Evolutionary conservation across 2,329 filamentous ascomycete species (phyloP).

Genomic region (Elsinoe necatrix): DNA sequence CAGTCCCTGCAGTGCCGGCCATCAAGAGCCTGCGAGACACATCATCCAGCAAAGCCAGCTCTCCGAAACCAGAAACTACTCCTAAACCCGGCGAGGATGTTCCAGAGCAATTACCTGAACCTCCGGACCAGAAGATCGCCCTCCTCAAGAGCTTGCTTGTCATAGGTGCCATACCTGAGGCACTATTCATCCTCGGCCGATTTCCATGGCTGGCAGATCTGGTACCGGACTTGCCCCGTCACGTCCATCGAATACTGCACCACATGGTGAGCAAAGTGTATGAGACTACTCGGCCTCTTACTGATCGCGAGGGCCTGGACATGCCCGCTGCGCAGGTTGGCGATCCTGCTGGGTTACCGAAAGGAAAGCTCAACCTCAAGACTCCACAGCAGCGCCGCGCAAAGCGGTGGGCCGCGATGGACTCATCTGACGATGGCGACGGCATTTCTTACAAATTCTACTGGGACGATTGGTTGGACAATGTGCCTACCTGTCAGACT

Average conservation of each 20-base stretch:
- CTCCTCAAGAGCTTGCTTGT: conserved; percentile 78
- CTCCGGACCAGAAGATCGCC: conserved; percentile 77
- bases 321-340: conserved; percentile 43
- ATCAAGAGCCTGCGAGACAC: conserved; percentile 39
- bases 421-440: conserved; percentile 65
- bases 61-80: conserved; percentile 35
- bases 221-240: conserved; percentile 70
- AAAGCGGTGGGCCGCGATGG: conserved; percentile 76
- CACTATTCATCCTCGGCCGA: conserved; percentile 81
- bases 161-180: conserved; percentile 86
- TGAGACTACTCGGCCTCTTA: conserved; percentile 41
- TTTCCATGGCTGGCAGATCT: conserved; percentile 88
- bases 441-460: conserved; percentile 81
- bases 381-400: conserved; percentile 55
- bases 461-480: conserved; percentile 95
- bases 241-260: conserved; percentile 76
- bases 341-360: conserved; percentile 60
- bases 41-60: conserved; percentile 35
- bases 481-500: conserved; percentile 80
- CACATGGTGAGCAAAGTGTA: conserved; percentile 74
- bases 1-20: conserved; percentile 41
- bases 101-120: conserved; percentile 55
- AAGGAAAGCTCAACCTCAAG: conserved; percentile 58
- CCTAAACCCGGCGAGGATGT: conserved; percentile 37
- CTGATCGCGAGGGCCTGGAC: conserved; percentile 34